Conservation (phyloP, 2,329 filamentous ascomycete genomes). For the Botrytis tulipae region DNA sequence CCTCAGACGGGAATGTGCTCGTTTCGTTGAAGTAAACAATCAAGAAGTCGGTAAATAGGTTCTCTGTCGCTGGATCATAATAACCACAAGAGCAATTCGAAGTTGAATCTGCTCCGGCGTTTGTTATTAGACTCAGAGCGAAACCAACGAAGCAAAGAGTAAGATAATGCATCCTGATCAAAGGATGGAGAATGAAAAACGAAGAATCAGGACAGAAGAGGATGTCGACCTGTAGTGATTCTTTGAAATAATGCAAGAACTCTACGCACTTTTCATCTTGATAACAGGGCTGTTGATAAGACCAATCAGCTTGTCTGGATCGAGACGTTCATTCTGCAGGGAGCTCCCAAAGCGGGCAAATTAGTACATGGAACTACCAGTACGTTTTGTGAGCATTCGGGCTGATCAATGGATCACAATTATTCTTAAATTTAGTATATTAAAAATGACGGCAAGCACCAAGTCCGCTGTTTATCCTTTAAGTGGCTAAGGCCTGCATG, state of each 20-base stretch:
- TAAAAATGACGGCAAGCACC: background rate
- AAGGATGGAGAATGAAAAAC: background rate
- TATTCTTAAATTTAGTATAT: background rate
- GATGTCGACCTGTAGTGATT: background rate
- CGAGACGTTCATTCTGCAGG: background rate
- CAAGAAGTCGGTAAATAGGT: slow-evolving; percentile 47
- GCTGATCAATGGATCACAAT: slow-evolving; percentile 12
- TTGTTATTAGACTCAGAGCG: background rate
- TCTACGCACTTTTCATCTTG: background rate
- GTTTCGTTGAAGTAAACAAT: slow-evolving; percentile 53
- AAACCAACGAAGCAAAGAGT: background rate
- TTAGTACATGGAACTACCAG: slow-evolving; percentile 1
- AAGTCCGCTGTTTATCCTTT: background rate
- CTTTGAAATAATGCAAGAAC: slow-evolving; percentile 1
- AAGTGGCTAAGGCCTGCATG: background rate
- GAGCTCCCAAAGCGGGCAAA: background rate
- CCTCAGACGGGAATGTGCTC: slow-evolving; percentile 32
- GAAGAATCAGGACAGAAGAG: background rate
- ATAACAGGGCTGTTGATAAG: background rate
- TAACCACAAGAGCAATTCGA: slow-evolving; percentile 46
- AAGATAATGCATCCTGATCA: background rate
- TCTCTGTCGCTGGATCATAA: slow-evolving; percentile 41
- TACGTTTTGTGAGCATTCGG: background rate
- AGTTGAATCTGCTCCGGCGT: slow-evolving; percentile 26
- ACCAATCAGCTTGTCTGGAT: background rate